Percentiles rank a stretch among this genome's conserved stretches.
Evolutionary conservation across 2,329 filamentous ascomycete species (phyloP).

Genomic region (Aspergillus pseudonomiae): DNA sequence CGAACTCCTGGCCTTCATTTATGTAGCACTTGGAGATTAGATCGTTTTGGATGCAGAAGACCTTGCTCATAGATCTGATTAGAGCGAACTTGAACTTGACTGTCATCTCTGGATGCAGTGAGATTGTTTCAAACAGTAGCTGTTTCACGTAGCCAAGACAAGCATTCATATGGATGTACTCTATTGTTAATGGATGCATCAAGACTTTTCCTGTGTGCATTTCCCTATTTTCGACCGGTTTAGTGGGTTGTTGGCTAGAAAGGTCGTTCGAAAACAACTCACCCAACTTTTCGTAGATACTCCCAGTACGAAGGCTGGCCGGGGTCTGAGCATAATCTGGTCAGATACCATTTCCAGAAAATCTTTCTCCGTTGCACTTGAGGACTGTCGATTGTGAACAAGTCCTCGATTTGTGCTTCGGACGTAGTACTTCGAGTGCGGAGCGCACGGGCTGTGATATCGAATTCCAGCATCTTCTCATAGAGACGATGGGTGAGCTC

Average conservation of each 20-base stretch:
- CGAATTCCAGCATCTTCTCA: slow-evolving; percentile 18
- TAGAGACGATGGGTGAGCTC: slow-evolving; percentile 16
- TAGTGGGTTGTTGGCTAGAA: neutral
- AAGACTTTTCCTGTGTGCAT: slow-evolving; percentile 16
- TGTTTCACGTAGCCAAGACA: slow-evolving; percentile 16
- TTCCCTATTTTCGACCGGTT: slow-evolving; percentile 2
- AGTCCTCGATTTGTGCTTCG: slow-evolving; percentile 11
- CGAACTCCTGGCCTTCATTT: slow-evolving; percentile 13
- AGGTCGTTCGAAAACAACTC: neutral
- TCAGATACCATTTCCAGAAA: slow-evolving; percentile 21
- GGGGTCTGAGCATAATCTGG: slow-evolving; percentile 15
- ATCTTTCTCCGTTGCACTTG: slow-evolving; percentile 18
- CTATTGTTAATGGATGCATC: slow-evolving; percentile 17
- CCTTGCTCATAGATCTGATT: slow-evolving; percentile 13
- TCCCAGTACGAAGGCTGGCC: slow-evolving; percentile 14
- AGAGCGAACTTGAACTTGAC: slow-evolving; percentile 14
- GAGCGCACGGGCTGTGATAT: slow-evolving; percentile 16
- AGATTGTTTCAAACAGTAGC: slow-evolving; percentile 12
- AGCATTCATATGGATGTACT: slow-evolving; percentile 18
- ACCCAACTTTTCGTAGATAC: slow-evolving; percentile 17
- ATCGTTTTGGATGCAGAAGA: slow-evolving; percentile 18
- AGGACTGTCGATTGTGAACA: slow-evolving; percentile 16
- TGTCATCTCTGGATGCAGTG: slow-evolving; percentile 12
- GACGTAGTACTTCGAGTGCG: slow-evolving; percentile 13
- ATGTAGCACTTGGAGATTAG: slow-evolving; percentile 16